Evolutionary conservation across 805 yeast species (phyloP).

Genomic region (Grigorovia jiainica): DNA sequence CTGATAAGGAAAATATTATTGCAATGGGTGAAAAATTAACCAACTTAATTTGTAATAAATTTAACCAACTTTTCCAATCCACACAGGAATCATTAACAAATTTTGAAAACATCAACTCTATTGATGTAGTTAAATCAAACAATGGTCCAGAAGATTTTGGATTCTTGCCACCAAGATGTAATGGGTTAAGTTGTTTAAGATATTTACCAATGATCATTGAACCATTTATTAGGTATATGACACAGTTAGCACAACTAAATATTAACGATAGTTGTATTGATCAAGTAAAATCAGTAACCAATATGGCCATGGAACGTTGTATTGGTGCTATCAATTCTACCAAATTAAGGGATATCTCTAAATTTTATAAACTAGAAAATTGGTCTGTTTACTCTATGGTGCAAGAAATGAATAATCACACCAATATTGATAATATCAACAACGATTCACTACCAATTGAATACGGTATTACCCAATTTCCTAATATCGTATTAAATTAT

Average conservation of each 20-base stretch:
- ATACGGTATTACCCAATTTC: slow-evolving; percentile 32
- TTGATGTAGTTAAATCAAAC: slow-evolving; percentile 10
- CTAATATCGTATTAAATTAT: slow-evolving; percentile 27
- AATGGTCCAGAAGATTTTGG: slow-evolving; percentile 35
- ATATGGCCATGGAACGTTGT: slow-evolving; percentile 34
- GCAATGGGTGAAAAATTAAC: slow-evolving; percentile 32
- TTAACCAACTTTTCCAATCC: slow-evolving; percentile 28
- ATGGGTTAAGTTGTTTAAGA: slow-evolving; percentile 48
- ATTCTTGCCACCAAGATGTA: slow-evolving; percentile 56
- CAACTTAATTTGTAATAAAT: slow-evolving; percentile 24
- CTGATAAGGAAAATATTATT: slow-evolving; percentile 31
- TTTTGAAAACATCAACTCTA: not conserved
- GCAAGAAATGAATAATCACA: too few relatives aligned
- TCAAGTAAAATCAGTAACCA: slow-evolving; percentile 29
- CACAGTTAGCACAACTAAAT: slow-evolving; percentile 36
- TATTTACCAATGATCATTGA: slow-evolving; percentile 40
- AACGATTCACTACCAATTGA: slow-evolving; percentile 7
- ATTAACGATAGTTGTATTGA: slow-evolving; percentile 33
- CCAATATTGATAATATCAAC: too few relatives aligned
- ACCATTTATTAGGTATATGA: slow-evolving; percentile 33
- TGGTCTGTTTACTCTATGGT: slow-evolving; percentile 29
- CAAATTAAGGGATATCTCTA: slow-evolving; percentile 42
- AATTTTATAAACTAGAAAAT: slow-evolving; percentile 32
- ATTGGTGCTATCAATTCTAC: slow-evolving; percentile 40
- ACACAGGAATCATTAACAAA: slow-evolving; percentile 17